These are phyloP conservation scores for Globisporangium emineosum DNA, from an alignment of 352 stramenopile species.

Conservation along the genomic window DNA sequence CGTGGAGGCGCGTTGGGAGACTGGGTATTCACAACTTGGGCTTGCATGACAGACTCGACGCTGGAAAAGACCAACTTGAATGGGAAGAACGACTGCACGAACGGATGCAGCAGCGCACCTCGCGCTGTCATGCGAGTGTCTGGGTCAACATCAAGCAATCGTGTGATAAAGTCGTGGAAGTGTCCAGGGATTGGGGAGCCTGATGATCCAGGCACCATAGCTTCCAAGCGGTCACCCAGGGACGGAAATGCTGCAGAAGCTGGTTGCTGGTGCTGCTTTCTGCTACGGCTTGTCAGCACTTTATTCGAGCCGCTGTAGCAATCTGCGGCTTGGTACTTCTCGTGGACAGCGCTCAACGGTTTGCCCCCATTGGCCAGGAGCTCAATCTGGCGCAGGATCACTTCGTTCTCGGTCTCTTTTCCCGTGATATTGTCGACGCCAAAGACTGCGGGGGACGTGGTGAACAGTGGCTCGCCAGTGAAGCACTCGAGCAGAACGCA, in stretches of 20 bases:
- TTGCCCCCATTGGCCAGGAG: slow-evolving; percentile 27
- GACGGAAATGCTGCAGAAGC: slow-evolving; percentile 12
- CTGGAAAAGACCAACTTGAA: slow-evolving; percentile 54
- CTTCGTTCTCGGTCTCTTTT: slow-evolving; percentile 24
- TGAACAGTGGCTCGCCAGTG: slow-evolving; percentile 56
- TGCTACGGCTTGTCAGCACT: not conserved
- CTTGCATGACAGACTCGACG: not conserved
- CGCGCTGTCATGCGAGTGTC: slow-evolving; percentile 41
- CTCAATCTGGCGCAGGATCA: slow-evolving; percentile 50
- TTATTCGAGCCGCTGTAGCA: slow-evolving; percentile 7
- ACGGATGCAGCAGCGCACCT: slow-evolving; percentile 59
- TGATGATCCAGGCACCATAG: slow-evolving; percentile 17
- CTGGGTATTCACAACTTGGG: not conserved
- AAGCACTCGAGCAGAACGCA: slow-evolving; percentile 69
- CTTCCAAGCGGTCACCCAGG: slow-evolving; percentile 31
- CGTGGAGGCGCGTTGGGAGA: too few species aligned
- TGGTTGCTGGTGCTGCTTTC: not conserved
- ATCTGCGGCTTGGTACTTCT: slow-evolving; percentile 18
- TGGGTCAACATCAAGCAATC: slow-evolving; percentile 50
- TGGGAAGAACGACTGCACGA: slow-evolving; percentile 66
- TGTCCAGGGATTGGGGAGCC: slow-evolving; percentile 12
- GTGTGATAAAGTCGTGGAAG: slow-evolving; percentile 55
- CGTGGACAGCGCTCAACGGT: slow-evolving; percentile 21
- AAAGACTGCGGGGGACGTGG: slow-evolving; percentile 8
- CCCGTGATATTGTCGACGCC: not conserved